These are phyloP conservation scores for Allodekkera sacchari DNA, from an alignment of 805 yeast genomes.

Conservation along the genomic window DNA sequence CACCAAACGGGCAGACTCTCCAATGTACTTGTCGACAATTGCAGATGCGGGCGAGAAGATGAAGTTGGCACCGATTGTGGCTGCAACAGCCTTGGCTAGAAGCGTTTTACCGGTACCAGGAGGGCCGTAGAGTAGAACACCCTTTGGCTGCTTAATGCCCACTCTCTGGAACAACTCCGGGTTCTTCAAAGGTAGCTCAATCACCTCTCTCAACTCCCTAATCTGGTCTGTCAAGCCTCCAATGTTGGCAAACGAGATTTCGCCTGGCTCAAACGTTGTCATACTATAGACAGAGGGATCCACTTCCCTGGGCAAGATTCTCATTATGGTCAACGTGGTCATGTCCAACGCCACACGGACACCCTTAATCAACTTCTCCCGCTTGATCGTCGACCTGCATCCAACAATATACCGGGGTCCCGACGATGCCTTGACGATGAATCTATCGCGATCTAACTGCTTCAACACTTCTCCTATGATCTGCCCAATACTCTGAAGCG, in stretches of 20 bases:
- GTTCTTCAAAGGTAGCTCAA: conserved; percentile 92
- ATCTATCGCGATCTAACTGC: conserved; percentile 89
- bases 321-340: conserved; percentile 96
- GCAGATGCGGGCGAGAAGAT: conserved; percentile 98
- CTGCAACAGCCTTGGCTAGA: conserved; percentile 96
- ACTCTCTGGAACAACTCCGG: conserved; percentile 94
- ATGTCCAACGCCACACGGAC: conserved; percentile 95
- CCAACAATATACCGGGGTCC: conserved; percentile 98
- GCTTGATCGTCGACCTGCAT: conserved; percentile 86
- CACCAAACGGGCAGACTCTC: conserved; percentile 92
- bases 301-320: conserved; percentile 94
- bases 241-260: conserved; percentile 85
- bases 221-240: conserved; percentile 97
- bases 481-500: conserved; percentile 94
- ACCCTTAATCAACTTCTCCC: conserved; percentile 79
- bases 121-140: conserved; percentile 93
- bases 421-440: conserved; percentile 90
- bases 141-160: conserved; percentile 98
- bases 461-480: conserved; percentile 94
- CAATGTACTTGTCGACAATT: conserved; percentile 95
- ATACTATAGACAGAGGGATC: conserved; percentile 97
- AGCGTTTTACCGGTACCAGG: conserved; percentile 98
- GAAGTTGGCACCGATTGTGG: conserved; percentile 96
- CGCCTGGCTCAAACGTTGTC: conserved; percentile 98
- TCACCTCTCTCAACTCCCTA: conserved; percentile 93